Evolutionary conservation across 2,329 filamentous ascomycete species (phyloP).

Genomic region (Mycosphaerelloides madeirae): DNA sequence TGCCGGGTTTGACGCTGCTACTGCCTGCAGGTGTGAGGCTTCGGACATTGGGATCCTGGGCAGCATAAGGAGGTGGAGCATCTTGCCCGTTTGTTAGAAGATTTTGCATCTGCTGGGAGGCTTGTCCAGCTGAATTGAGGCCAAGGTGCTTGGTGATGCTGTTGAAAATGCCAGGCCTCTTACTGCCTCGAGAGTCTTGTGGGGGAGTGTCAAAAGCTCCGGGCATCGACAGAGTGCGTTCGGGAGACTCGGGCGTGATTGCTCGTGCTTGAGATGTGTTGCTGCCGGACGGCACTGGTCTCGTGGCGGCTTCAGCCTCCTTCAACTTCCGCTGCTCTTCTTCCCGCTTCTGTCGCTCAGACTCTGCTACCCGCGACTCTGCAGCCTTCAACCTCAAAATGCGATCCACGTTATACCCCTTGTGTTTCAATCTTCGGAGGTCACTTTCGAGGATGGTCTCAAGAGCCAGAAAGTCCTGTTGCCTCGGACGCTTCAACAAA

Average conservation of each 20-base stretch:
- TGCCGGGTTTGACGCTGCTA: too few relatives aligned
- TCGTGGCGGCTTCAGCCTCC: slow-evolving; percentile 25
- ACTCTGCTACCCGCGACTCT: slow-evolving; percentile 81
- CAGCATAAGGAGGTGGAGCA: slow-evolving; percentile 32
- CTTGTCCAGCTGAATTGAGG: slow-evolving; percentile 38
- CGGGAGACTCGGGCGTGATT: slow-evolving; percentile 23
- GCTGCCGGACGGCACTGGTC: slow-evolving; percentile 1
- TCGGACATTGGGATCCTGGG: slow-evolving; percentile 20
- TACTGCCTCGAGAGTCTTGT: background rate
- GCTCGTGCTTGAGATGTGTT: slow-evolving; percentile 11
- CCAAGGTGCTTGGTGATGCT: slow-evolving; percentile 56
- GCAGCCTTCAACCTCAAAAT: slow-evolving; percentile 84
- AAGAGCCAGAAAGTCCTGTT: slow-evolving; percentile 83
- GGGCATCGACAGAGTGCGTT: slow-evolving; percentile 55
- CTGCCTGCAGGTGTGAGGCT: too few relatives aligned
- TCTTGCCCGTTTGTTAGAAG: slow-evolving; percentile 25
- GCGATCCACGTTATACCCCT: slow-evolving; percentile 94
- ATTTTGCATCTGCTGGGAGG: slow-evolving; percentile 34
- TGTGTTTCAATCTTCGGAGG: slow-evolving; percentile 71
- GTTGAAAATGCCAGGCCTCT: slow-evolving; percentile 48
- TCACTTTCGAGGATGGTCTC: slow-evolving; percentile 87
- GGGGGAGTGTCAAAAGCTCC: slow-evolving; percentile 68
- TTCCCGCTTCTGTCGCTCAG: slow-evolving; percentile 64
- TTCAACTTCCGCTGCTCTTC: slow-evolving; percentile 52
- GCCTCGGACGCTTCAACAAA: slow-evolving; percentile 74